A percentile compares a stretch with the other conserved stretches of the same genome.
Conservation (phyloP, 1,139 yeast genomes). For the Casaregolazyma lundiana region DNA sequence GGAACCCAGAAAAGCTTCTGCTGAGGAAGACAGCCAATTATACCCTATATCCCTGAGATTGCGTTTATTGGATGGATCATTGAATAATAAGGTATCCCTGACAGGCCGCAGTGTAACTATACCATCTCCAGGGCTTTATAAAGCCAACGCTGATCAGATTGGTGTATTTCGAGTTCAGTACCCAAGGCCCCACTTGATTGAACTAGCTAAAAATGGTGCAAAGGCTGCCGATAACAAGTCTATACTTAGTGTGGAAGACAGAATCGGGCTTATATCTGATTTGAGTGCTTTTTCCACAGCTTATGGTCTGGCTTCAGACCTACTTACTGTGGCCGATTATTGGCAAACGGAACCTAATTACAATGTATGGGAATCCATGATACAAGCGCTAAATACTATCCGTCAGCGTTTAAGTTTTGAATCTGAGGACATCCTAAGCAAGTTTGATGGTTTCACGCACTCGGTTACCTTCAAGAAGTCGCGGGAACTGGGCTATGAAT, state of each 20-base stretch:
- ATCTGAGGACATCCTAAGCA: constrained; percentile 54
- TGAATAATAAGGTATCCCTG: constrained; percentile 12
- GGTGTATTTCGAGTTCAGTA: constrained; percentile 83
- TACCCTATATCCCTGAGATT: constrained; percentile 83
- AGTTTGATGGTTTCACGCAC: constrained; percentile 53
- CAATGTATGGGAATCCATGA: constrained; percentile 68
- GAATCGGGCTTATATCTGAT: constrained; percentile 83
- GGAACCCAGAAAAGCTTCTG: constrained; percentile 49
- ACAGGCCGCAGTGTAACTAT: constrained; percentile 26
- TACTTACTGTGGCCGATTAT: constrained; percentile 57
- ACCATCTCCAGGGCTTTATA: constrained; percentile 45
- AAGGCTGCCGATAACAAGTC: constrained; percentile 64
- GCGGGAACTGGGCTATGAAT: not conserved
- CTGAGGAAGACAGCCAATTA: constrained; percentile 43
- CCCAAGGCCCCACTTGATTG: constrained; percentile 41
- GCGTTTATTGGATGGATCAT: constrained; percentile 32
- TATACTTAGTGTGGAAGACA: constrained; percentile 70
- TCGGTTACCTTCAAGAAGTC: constrained; percentile 66
- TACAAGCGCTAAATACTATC: constrained; percentile 50
- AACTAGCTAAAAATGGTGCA: constrained; percentile 56
- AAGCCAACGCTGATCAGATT: constrained; percentile 75
- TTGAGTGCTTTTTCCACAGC: constrained; percentile 67
- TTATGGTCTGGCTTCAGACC: constrained; percentile 59
- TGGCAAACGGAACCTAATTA: constrained; percentile 55
- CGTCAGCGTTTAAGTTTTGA: constrained; percentile 70